Evolutionary conservation across 2,329 filamentous ascomycete genomes (phyloP), one percentile per base, ranked within the genome.

Genomic region (Amylocarpus encephaloides): DNA sequence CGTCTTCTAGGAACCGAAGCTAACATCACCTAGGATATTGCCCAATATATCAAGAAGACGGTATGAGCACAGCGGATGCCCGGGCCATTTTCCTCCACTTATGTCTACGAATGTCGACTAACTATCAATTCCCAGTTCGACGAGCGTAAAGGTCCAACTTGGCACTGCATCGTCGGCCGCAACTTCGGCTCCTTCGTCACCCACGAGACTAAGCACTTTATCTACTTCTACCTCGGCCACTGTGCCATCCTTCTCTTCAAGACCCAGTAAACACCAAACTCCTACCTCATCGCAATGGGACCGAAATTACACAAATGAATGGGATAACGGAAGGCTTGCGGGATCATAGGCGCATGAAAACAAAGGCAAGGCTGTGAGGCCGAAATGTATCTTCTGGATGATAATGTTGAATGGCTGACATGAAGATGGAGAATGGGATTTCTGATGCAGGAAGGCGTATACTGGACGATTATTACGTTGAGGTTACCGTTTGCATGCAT

Each of bases 151-250:
- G 93, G 93, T 33, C 91, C 92, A 56, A 98, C 93, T 68, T 98
- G 92, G 93, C 93, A 98, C 73, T 98, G 93, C 73, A 96, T 98
- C 61, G 93, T 98, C 32, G 93, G 93, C 57, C 82, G 93, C 62
- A 97, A 98, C 78, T 98, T 98, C 73, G 93, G 93, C 62, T 97
- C 92, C 73, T 98, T 97, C 63, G 93, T 98, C 46, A 98, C 93
- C 36, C 93, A 98, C 67, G 93, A 97, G 72, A 97, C 93, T 26
- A 97, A 97, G 75, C 93, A 98, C 73, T 98, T 98, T 76, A 96
- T 98, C 70, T 98, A 98, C 76, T 98, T 98, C 76, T 98, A 98
- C 75, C 86, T 98, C 53, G 93, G 93, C 48, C 93, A 97, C 77
- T 96, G 90, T 71, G 93, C 93, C 53, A 97, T 98, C 67, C 80